phyloP scores from a whole-genome alignment of 2,329 filamentous ascomycete species.

The Cladosporium sp. region DNA sequence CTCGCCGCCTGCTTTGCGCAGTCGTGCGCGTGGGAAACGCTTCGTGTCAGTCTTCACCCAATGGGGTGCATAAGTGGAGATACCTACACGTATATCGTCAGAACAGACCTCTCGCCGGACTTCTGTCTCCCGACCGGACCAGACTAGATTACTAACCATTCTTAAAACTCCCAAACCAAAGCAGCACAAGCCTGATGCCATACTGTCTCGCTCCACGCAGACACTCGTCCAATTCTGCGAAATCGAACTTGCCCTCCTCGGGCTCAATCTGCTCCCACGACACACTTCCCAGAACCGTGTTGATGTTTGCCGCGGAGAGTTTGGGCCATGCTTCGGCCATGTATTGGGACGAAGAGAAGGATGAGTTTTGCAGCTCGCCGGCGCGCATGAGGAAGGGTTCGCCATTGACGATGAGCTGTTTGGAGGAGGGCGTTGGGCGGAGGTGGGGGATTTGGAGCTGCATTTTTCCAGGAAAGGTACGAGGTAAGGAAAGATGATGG shows the following conservation, averaged over 20 bases:
- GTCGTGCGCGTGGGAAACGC: constrained; percentile 38
- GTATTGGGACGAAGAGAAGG: constrained; percentile 47
- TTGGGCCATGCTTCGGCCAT: constrained; percentile 51
- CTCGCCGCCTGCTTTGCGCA: constrained; percentile 34
- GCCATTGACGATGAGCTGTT: constrained; percentile 49
- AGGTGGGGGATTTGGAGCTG: constrained; percentile 25
- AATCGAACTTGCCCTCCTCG: constrained; percentile 47
- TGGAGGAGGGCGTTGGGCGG: constrained; percentile 23
- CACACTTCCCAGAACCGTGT: constrained; percentile 50
- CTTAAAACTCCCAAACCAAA: constrained; percentile 55
- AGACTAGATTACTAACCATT: constrained; percentile 48
- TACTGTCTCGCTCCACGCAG: constrained; percentile 43
- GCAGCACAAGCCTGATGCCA: constrained; percentile 44
- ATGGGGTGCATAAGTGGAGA: constrained; percentile 43
- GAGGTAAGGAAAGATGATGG: neutral
- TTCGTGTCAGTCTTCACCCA: constrained; percentile 43
- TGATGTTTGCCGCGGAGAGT: constrained; percentile 45
- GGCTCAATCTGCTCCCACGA: constrained; percentile 54
- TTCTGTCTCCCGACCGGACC: too few species aligned
- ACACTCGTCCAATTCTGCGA: constrained; percentile 45
- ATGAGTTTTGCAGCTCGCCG: constrained; percentile 54
- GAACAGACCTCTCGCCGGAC: too few species aligned
- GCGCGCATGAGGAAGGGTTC: constrained; percentile 49
- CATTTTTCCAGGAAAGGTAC: neutral
- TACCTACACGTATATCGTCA: too few species aligned